Evolutionary conservation across 768 basidiomycete species (phyloP), one percentile per base, ranked within the genome.

Genomic region (Amanita rubescens): DNA sequence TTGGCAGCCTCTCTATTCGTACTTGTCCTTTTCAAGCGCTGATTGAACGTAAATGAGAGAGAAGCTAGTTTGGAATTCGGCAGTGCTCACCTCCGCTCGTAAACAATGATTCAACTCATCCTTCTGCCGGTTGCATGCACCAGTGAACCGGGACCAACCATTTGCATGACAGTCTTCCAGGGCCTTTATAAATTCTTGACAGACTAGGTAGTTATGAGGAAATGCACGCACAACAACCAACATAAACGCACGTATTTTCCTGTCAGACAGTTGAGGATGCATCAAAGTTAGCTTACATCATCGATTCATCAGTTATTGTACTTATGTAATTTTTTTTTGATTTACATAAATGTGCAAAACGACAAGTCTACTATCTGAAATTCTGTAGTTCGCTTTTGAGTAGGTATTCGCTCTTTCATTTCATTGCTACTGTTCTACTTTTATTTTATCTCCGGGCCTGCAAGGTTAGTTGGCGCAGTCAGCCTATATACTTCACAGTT

Each of bases 171-270:
- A 90, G 44, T 75, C 69, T 47, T 89, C 78, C 22, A 90, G 80
- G 2, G 88, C 88, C 58, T 88, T 70, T 51, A 90, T 87, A 62
- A 90, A 84, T 15, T 88, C 86, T 62, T 73, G 78, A 73, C 88
- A 90, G 34, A 73, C 88, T 90, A 51, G 22, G 35, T 55, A 27
- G 14, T 42, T 12, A 15, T 43, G 56, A 44, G 59, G 48, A 52
- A 35, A 10, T 19, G 54, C 25, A 20, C 17, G 17, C 25, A 14
- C 9, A 7, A 22, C n/a, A 32, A 33, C 33, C 24, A 37, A 19
- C 19, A 43, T 39, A 59, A 43, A 58, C 75, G 51, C 47, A 79
- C 84, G 75, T 56, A 79, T 60, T 63, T 75, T 77, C 65, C 81
- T 84, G 68, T 84, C 84, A 45, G 85, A 84, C 38, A 85, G 65